These are phyloP conservation scores for Chrysosporium queenslandicum DNA, from an alignment of 2,329 filamentous ascomycete species.

Conservation along the genomic window DNA sequence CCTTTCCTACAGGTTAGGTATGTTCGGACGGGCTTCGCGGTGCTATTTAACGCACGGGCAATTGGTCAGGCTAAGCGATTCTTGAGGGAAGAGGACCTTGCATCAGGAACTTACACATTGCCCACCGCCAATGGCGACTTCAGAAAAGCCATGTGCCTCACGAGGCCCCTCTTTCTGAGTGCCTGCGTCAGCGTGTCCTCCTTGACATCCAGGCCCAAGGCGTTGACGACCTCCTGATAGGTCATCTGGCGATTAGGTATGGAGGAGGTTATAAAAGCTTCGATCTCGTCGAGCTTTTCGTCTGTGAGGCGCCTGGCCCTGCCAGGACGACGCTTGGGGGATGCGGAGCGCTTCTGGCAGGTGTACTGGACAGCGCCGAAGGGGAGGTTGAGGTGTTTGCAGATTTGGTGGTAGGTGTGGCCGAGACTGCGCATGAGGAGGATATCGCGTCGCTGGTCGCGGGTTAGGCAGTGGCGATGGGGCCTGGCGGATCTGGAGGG, in stretches of 20 bases:
- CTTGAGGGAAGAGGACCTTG: neutral
- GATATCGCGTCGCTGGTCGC: slow-evolving; percentile 21
- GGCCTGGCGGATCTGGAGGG: slow-evolving; percentile 9
- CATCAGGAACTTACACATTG: slow-evolving; percentile 11
- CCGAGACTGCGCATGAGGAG: slow-evolving; percentile 19
- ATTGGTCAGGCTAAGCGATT: neutral
- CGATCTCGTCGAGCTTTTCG: slow-evolving; percentile 11
- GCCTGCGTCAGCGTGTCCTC: slow-evolving; percentile 11
- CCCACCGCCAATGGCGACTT: slow-evolving; percentile 8
- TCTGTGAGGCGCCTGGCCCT: slow-evolving; percentile 3
- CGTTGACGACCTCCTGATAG: slow-evolving; percentile 10
- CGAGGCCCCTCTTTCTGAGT: slow-evolving; percentile 7
- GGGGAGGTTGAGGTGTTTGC: slow-evolving; percentile 16
- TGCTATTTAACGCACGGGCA: neutral
- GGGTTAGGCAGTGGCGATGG: slow-evolving; percentile 13
- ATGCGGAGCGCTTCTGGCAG: slow-evolving; percentile 14
- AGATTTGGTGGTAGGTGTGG: slow-evolving; percentile 18
- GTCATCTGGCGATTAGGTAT: slow-evolving; percentile 11
- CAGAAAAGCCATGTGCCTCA: slow-evolving; percentile 13
- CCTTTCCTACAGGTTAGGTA: slow-evolving; percentile 11
- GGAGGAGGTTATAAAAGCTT: slow-evolving; percentile 11
- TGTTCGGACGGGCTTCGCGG: slow-evolving; percentile 10
- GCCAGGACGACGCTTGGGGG: slow-evolving; percentile 13
- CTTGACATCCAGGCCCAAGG: slow-evolving; percentile 8
- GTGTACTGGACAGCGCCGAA: slow-evolving; percentile 19